Percentiles rank a stretch among this genome's conserved stretches.
These are phyloP conservation scores for Tribonema minus DNA, from an alignment of 108 stramenopile genomes.

Conservation along the genomic window DNA sequence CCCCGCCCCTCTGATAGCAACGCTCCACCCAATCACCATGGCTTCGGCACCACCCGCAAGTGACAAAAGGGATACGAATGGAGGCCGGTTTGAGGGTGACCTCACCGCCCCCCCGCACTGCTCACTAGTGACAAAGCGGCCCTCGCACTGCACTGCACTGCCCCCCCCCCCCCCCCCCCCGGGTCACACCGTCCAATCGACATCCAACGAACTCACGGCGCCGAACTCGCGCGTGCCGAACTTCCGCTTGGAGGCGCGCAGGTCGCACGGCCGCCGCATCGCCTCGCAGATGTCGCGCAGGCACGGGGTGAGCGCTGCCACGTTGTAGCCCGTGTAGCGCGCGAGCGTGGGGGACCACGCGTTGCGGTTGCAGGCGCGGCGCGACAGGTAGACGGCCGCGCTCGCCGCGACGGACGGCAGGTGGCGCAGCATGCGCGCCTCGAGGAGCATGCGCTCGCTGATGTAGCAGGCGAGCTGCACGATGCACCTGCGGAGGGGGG, in stretches of 20 bases:
- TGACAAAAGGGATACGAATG: too few relatives aligned
- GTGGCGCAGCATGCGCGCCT: slow-evolving; percentile 76
- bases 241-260: slow-evolving; percentile 26
- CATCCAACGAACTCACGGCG: slow-evolving; percentile 13
- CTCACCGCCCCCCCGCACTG: too few relatives aligned
- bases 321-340: slow-evolving; percentile 69
- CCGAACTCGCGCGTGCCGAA: slow-evolving; percentile 34
- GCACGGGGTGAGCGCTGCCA: slow-evolving; percentile 70
- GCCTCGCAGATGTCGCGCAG: slow-evolving; percentile 36
- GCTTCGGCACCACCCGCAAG: too few relatives aligned
- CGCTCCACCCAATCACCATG: too few relatives aligned
- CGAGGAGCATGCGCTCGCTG: slow-evolving; percentile 88
- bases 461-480: slow-evolving; percentile 79
- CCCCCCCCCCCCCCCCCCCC: too few relatives aligned
- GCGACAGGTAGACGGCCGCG: slow-evolving; percentile 77
- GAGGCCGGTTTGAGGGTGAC: too few relatives aligned
- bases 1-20: too few relatives aligned
- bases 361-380: slow-evolving; percentile 63
- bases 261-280: slow-evolving; percentile 4
- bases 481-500: too few relatives aligned
- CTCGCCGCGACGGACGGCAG: slow-evolving; percentile 78
- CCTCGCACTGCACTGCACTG: too few relatives aligned
- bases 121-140: too few relatives aligned
- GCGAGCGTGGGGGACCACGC: slow-evolving; percentile 79
- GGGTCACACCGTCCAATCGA: too few relatives aligned